Evolutionary conservation across 768 basidiomycete genomes (phyloP).

Genomic region (Lactifluus pinguis): DNA sequence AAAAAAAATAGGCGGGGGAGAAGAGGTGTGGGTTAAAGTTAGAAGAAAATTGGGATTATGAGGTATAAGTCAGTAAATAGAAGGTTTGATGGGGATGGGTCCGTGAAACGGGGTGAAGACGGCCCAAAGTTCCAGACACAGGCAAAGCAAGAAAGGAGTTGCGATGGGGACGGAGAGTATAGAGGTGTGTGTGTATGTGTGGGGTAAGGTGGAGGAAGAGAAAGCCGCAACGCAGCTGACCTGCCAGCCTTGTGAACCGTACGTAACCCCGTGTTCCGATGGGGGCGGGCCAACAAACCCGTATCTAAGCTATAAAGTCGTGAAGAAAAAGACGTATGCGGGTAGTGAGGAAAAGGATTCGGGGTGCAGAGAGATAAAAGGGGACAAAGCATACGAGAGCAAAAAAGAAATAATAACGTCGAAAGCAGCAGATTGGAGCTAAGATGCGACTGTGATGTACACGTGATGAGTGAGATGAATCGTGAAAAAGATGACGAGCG

Average conservation of each 20-base stretch:
- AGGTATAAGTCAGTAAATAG: not conserved
- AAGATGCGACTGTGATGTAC: constrained; percentile 5
- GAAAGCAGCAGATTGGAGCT: constrained; percentile 9
- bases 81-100: not conserved
- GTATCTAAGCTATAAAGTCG: not conserved
- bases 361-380: no score
- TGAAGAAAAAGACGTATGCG: not conserved
- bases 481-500: not conserved
- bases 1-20: not conserved
- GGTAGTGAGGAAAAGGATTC: not conserved
- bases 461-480: not conserved
- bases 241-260: not conserved
- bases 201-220: not conserved
- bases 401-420: constrained; percentile 1
- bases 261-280: not conserved
- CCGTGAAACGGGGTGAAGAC: not conserved
- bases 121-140: not conserved
- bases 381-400: constrained; percentile 12
- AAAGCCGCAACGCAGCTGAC: not conserved
- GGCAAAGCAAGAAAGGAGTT: not conserved
- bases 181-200: not conserved
- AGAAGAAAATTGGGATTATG: not conserved
- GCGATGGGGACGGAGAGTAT: not conserved
- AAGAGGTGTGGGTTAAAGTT: not conserved
- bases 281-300: not conserved